Conservation (phyloP, 192 early-diverging fungal species). For the Umbelopsis ramanniana region DNA sequence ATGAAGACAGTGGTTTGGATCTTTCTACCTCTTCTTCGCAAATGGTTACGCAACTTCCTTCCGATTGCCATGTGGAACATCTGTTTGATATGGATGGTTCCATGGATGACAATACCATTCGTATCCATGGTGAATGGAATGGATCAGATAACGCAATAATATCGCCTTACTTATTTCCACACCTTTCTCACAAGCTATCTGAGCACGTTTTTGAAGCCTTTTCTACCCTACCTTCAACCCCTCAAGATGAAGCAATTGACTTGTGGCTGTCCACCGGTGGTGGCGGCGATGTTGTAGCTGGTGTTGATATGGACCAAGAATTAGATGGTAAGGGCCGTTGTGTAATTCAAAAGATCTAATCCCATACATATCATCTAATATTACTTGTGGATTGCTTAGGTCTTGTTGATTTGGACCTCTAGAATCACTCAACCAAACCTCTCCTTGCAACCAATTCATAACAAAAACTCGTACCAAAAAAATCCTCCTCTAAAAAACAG, state of each 20-base stretch:
- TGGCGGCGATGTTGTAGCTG: conserved; percentile 10
- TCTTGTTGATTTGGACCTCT: conserved; percentile 18
- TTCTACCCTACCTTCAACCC: background rate
- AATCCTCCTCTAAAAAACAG: background rate
- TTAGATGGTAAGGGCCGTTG: background rate
- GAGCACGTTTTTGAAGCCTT: conserved; percentile 1
- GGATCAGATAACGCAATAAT: conserved; percentile 6
- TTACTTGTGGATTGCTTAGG: background rate
- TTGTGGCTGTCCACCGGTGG: conserved; percentile 13
- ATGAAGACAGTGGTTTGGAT: conserved; percentile 7
- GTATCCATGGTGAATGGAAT: conserved; percentile 1
- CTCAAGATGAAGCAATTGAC: conserved; percentile 13
- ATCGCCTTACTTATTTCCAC: conserved; percentile 18
- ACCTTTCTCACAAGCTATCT: background rate
- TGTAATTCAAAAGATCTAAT: background rate
- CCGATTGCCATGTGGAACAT: conserved; percentile 14
- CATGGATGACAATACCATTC: conserved; percentile 14
- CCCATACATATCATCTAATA: background rate
- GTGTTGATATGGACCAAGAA: conserved; percentile 16
- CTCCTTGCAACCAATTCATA: background rate
- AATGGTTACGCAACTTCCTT: conserved; percentile 18
- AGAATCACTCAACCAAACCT: background rate
- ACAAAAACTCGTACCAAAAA: background rate
- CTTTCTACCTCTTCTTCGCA: conserved; percentile 12
- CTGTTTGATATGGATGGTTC: conserved; percentile 19